These are phyloP conservation scores for Ascomycota sp. DNA, from an alignment of 2,329 filamentous ascomycete genomes.

Conservation along the genomic window DNA sequence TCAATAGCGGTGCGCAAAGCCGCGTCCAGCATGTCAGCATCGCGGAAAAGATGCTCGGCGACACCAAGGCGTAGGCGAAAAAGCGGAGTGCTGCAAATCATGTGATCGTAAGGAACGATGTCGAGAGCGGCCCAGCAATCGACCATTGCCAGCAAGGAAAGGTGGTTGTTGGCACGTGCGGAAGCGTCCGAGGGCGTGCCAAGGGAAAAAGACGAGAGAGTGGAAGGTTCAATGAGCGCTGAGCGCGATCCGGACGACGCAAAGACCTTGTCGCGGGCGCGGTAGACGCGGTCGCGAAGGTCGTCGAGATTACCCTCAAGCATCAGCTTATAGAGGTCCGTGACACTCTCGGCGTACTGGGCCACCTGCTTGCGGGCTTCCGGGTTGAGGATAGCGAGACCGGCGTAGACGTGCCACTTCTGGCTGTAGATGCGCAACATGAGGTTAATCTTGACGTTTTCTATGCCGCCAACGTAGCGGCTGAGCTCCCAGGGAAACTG, in stretches of 20 bases:
- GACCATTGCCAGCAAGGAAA: slow-evolving; percentile 85
- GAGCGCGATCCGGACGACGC: slow-evolving; percentile 43
- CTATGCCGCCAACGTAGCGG: slow-evolving; percentile 91
- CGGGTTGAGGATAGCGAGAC: slow-evolving; percentile 87
- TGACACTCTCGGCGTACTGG: slow-evolving; percentile 81
- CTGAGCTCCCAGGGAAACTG: slow-evolving; percentile 94
- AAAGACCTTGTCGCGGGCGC: slow-evolving; percentile 46
- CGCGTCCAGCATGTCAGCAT: slow-evolving; percentile 57
- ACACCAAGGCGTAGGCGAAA: slow-evolving; percentile 93
- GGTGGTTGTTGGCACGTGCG: slow-evolving; percentile 67
- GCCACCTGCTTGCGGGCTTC: slow-evolving; percentile 78
- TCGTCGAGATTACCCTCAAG: slow-evolving; percentile 60
- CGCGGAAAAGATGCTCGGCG: slow-evolving; percentile 88
- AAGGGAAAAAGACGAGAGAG: slow-evolving; percentile 75
- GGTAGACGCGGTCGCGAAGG: slow-evolving; percentile 46
- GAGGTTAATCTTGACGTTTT: slow-evolving; percentile 98
- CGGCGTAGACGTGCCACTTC: slow-evolving; percentile 98
- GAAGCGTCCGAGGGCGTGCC: slow-evolving; percentile 38
- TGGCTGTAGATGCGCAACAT: slow-evolving; percentile 92
- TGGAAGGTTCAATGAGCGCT: slow-evolving; percentile 54
- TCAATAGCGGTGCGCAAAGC: slow-evolving; percentile 67
- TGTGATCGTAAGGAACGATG: slow-evolving; percentile 95
- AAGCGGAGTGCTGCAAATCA: slow-evolving; percentile 95
- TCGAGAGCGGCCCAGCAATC: slow-evolving; percentile 91
- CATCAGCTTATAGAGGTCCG: slow-evolving; percentile 92